Evolutionary conservation across 2,329 filamentous ascomycete genomes (phyloP), one percentile per base, ranked within the genome.

Genomic region (Cordyceps farinosa): DNA sequence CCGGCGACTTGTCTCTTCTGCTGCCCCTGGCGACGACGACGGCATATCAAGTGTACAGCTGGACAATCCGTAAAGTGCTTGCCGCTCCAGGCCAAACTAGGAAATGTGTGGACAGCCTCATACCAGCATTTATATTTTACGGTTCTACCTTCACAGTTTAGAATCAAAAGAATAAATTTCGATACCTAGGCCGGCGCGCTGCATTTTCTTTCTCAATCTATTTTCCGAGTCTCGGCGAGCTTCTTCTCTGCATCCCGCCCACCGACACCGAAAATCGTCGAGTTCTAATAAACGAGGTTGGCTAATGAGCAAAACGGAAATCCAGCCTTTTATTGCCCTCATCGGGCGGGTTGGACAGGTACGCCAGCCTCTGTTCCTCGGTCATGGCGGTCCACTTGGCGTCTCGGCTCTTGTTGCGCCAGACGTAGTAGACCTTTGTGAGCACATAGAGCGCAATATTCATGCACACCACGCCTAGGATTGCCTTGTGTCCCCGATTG

Each of bases 341-440:
- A 29, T 81, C 76, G 3, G 68, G 75, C 0, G 78, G 81, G 0
- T 72, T 77, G 6, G 67, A 67, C 0, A 74, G 61, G 48, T 79
- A 78, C 1, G 69, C 54, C 0, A 69, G 63, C 57, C 70, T 69
- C 65, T 78, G 67, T 32, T 80, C 79, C 11, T 71, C 69, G 3
- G 71, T 77, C 80, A 86, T 80, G 2, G 70, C 71, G 30, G 75
- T 70, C 83, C 84, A 86, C 42, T 74, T 74, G 22, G 63, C 65
- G 22, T 80, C 79, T 32, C 79, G 75, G 22, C 66, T 69, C 66
- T 72, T 75, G 64, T 87, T 87, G 6, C 80, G 73, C 60, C 67
- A 71, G 1, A 81, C 70, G 66, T 87, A 87, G 68, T 83, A 87
- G 1, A 75, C 48, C 70, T 85, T 85, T 22, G 80, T 76, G 0